Conservation (phyloP, 192 early-diverging fungal genomes). For the Funneliformis geosporum region DNA sequence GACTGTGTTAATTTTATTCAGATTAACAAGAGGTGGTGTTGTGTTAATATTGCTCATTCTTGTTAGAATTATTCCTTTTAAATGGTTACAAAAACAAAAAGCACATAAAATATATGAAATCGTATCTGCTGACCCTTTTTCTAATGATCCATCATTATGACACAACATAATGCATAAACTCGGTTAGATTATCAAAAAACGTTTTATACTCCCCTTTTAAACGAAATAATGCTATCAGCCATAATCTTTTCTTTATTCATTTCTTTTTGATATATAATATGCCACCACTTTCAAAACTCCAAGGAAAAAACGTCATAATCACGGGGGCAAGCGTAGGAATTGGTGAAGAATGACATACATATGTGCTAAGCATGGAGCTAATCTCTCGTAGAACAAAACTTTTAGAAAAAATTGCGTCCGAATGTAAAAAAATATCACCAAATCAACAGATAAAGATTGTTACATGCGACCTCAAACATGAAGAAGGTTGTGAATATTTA, state of each 20-base stretch:
- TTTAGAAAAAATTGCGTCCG: not conserved
- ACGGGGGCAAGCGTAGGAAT: conserved; percentile 9
- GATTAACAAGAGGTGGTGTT: conserved; percentile 44
- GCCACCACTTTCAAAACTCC: not conserved
- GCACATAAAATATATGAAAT: too few relatives aligned
- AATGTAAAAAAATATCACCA: not conserved
- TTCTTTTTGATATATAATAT: not conserved
- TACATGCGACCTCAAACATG: conserved; percentile 10
- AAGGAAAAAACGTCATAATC: conserved; percentile 18
- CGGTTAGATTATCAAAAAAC: too few relatives aligned
- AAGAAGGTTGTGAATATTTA: not conserved
- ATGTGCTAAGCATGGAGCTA: not conserved
- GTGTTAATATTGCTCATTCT: conserved; percentile 38
- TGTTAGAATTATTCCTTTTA: not conserved
- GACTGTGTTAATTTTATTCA: conserved; percentile 36
- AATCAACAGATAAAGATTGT: not conserved
- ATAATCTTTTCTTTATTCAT: not conserved
- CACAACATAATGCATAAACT: too few relatives aligned
- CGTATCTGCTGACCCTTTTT: too few relatives aligned
- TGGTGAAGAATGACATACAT: conserved; percentile 17
- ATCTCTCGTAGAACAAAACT: conserved; percentile 8
- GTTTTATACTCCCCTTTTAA: too few relatives aligned
- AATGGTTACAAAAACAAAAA: too few relatives aligned
- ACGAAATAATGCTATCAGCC: not conserved
- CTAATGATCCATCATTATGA: too few relatives aligned